Evolutionary conservation across 2,329 filamentous ascomycete species (phyloP).

Genomic region (Tolypocladium paradoxum): DNA sequence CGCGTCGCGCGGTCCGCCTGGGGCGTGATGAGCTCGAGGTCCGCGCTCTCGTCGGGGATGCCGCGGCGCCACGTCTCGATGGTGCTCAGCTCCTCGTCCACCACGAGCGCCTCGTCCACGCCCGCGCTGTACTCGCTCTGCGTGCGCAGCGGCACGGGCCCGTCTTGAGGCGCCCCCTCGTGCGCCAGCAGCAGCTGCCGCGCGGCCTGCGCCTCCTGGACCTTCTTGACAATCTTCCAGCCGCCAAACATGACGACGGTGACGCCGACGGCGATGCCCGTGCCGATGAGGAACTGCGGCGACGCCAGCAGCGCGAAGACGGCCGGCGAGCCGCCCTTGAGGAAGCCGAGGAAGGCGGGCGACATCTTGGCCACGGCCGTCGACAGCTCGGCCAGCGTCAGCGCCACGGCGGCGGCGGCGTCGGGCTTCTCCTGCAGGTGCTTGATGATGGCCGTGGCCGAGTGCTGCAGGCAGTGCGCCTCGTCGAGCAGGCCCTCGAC

Average conservation of each 20-base stretch:
- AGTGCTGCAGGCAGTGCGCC: constrained; percentile 79
- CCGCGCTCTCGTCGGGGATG: constrained; percentile 37
- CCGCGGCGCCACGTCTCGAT: constrained; percentile 51
- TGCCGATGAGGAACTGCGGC: constrained; percentile 90
- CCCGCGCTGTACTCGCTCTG: constrained; percentile 20
- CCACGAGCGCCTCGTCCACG: constrained; percentile 44
- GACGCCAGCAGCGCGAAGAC: constrained; percentile 79
- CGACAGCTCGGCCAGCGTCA: constrained; percentile 86
- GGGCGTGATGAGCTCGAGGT: constrained; percentile 48
- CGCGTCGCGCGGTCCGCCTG: constrained; percentile 38
- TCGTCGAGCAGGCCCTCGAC: constrained; percentile 75
- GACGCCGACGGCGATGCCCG: constrained; percentile 80
- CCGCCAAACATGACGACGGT: constrained; percentile 93
- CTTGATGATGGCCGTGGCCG: constrained; percentile 70
- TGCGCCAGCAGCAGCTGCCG: constrained; percentile 16
- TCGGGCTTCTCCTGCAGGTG: constrained; percentile 65
- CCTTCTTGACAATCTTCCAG: constrained; percentile 92
- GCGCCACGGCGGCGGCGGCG: constrained; percentile 83
- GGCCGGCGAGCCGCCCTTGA: constrained; percentile 75
- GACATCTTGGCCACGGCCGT: constrained; percentile 74
- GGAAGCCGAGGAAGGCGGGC: constrained; percentile 60
- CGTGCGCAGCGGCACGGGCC: constrained; percentile 14
- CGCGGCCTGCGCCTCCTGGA: constrained; percentile 35
- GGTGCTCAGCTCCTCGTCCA: constrained; percentile 46
- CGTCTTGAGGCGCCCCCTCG: constrained; percentile 12